These are phyloP conservation scores for Suillus variegatus DNA, from an alignment of 768 basidiomycete species.

Conservation along the genomic window DNA sequence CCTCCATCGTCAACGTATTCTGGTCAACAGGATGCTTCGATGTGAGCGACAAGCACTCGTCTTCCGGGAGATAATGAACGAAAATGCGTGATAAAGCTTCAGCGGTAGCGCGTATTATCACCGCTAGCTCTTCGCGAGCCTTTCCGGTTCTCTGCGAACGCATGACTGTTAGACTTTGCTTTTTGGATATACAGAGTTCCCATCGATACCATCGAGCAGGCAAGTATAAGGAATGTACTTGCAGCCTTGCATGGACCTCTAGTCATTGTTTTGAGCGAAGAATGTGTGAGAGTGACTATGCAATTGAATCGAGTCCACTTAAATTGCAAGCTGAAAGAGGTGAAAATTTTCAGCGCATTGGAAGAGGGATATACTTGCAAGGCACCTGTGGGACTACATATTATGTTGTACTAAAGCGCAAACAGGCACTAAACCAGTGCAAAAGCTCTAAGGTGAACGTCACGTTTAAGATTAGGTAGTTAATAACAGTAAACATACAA, in stretches of 20 bases:
- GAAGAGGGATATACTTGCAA: not conserved
- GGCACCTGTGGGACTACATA: not conserved
- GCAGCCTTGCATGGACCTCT: not conserved
- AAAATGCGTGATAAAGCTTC: too few species aligned
- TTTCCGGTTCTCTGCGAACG: too few species aligned
- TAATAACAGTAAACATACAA: not conserved
- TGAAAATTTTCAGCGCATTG: not conserved
- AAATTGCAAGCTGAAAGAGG: not conserved
- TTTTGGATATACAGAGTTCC: too few species aligned
- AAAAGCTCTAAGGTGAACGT: not conserved
- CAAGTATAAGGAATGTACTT: not conserved
- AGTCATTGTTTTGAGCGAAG: not conserved
- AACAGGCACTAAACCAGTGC: not conserved
- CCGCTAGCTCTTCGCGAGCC: too few species aligned
- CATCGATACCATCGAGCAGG: too few species aligned
- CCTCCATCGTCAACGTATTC: conserved; percentile 37
- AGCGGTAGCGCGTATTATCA: too few species aligned
- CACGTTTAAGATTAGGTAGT: not conserved
- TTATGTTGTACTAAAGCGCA: not conserved
- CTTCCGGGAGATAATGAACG: too few species aligned
- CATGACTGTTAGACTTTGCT: too few species aligned
- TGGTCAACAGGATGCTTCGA: too few species aligned
- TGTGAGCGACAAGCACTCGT: too few species aligned
- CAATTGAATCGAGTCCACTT: not conserved
- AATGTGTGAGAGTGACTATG: not conserved